Percentiles rank a stretch among this genome's conserved stretches.
Conservation (phyloP, 495 filamentous ascomycete genomes). For the Darksidea phi region DNA sequence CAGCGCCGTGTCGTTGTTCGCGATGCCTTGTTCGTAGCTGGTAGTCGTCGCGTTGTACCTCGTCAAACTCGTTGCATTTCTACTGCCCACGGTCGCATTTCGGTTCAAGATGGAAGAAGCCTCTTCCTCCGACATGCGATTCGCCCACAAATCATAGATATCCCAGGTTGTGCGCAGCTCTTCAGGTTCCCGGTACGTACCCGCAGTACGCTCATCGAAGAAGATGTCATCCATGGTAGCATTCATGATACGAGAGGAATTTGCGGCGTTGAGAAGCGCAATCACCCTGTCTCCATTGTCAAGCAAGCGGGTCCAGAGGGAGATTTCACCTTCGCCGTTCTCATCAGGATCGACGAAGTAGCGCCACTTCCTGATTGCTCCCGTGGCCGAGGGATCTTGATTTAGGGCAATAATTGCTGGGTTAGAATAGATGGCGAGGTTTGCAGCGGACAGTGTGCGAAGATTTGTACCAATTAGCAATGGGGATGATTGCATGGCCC, state of each 20-base stretch:
- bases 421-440: slow-evolving; percentile 36
- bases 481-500: slow-evolving; percentile 34
- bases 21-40: slow-evolving; percentile 46
- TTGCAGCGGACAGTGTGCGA: slow-evolving; percentile 28
- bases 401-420: slow-evolving; percentile 37
- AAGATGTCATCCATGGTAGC: slow-evolving; percentile 58
- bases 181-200: slow-evolving; percentile 42
- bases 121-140: slow-evolving; percentile 50
- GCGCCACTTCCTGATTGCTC: slow-evolving; percentile 27
- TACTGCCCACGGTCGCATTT: neutral
- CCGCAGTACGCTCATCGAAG: slow-evolving; percentile 46
- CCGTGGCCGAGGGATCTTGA: slow-evolving; percentile 25
- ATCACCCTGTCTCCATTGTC: slow-evolving; percentile 51
- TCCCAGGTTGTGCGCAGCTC: slow-evolving; percentile 49
- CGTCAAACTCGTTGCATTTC: slow-evolving; percentile 30
- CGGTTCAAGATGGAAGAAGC: slow-evolving; percentile 48
- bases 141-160: slow-evolving; percentile 58
- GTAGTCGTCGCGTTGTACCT: slow-evolving; percentile 49
- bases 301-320: slow-evolving; percentile 52
- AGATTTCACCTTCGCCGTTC: slow-evolving; percentile 46
- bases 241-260: slow-evolving; percentile 47
- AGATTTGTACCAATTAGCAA: slow-evolving; percentile 39
- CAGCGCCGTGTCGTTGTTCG: slow-evolving; percentile 43
- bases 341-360: slow-evolving; percentile 34
- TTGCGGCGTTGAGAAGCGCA: slow-evolving; percentile 51